A percentile compares a stretch with the other conserved stretches of the same genome.
These are phyloP conservation scores for Baorangia bicolor DNA, from an alignment of 768 basidiomycete species.

Conservation along the genomic window DNA sequence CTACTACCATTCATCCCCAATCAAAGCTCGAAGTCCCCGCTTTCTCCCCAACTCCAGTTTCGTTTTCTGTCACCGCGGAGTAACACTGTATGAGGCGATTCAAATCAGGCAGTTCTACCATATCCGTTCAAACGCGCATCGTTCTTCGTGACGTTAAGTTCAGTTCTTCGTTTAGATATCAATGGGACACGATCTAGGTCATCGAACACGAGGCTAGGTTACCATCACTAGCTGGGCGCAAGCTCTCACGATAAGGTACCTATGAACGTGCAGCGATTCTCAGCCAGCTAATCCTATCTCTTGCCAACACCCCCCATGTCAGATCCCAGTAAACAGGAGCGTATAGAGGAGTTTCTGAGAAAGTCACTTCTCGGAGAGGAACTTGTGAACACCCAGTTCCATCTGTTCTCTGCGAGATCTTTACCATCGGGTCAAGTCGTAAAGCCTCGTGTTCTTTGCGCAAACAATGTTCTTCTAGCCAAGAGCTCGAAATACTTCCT, in stretches of 20 bases:
- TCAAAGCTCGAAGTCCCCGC: background rate
- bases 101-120: background rate
- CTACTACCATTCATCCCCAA: background rate
- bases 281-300: background rate
- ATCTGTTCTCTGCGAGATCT: constrained; percentile 28
- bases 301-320: constrained; percentile 7
- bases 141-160: background rate
- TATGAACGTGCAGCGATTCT: background rate
- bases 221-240: too few relatives aligned
- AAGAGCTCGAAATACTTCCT: constrained; percentile 31
- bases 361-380: constrained; percentile 28
- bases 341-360: constrained; percentile 23
- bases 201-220: too few relatives aligned
- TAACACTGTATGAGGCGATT: background rate
- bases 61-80: too few relatives aligned
- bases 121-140: background rate
- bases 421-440: constrained; percentile 3
- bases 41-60: too few relatives aligned
- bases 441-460: constrained; percentile 25
- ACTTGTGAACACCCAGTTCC: constrained; percentile 32
- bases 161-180: background rate
- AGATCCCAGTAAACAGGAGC: constrained; percentile 6
- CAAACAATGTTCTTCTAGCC: constrained; percentile 28
- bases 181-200: background rate
- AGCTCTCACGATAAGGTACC: too few relatives aligned